Evolutionary conservation across 2,329 filamentous ascomycete genomes (phyloP).

Genomic region (Trichophyton mentagrophytes): DNA sequence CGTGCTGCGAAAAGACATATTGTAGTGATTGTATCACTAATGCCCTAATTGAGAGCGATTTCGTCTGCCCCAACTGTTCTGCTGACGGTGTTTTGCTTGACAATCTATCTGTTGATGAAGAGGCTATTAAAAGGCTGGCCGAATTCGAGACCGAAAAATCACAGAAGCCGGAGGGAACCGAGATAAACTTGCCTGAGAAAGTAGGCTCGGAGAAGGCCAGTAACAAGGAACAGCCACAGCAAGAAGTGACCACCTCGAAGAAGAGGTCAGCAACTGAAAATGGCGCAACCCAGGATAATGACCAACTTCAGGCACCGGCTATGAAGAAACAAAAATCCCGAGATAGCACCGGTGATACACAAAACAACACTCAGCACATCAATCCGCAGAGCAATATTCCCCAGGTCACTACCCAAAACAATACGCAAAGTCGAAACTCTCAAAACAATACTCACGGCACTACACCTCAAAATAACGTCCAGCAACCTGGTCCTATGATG

Average conservation of each 20-base stretch:
- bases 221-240: conserved; percentile 14
- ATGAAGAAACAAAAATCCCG: conserved; percentile 35
- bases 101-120: conserved; percentile 72
- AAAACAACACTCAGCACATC: background rate
- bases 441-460: background rate
- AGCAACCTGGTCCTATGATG: background rate
- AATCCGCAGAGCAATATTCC: background rate
- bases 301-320: conserved; percentile 26
- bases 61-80: conserved; percentile 84
- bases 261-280: conserved; percentile 73
- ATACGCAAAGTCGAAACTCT: background rate
- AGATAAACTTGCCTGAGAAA: conserved; percentile 7
- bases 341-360: conserved; percentile 18
- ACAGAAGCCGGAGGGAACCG: conserved; percentile 30
- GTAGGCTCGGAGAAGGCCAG: background rate
- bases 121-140: conserved; percentile 64
- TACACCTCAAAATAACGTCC: background rate
- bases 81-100: conserved; percentile 86
- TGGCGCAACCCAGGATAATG: conserved; percentile 45
- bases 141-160: conserved; percentile 50
- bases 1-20: conserved; percentile 95
- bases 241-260: conserved; percentile 39
- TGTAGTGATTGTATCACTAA: conserved; percentile 99
- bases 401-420: background rate
- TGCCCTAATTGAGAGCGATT: conserved; percentile 95